Percentiles rank a stretch among this genome's conserved stretches.
Conservation (phyloP, 331 rosid genomes). For the Dryas integrifolia region DNA sequence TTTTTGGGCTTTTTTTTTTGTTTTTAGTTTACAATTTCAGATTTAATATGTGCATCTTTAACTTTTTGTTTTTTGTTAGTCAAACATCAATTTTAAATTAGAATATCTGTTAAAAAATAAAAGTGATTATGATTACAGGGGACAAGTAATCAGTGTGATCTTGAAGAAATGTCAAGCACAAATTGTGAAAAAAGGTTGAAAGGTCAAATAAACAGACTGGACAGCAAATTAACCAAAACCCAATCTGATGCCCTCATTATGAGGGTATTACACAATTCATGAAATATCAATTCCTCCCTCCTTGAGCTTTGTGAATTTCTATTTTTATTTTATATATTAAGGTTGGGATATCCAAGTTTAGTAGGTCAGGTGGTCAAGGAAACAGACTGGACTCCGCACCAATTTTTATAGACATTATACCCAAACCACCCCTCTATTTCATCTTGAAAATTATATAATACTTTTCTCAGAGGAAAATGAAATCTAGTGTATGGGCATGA, state of each 20-base stretch:
- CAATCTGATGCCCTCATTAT: background rate
- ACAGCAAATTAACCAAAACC: slow-evolving; percentile 24
- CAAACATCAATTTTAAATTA: slow-evolving; percentile 31
- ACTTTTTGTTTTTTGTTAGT: slow-evolving; percentile 12
- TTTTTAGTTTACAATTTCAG: background rate
- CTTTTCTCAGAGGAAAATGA: background rate
- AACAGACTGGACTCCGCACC: slow-evolving; percentile 45
- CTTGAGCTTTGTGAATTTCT: slow-evolving; percentile 33
- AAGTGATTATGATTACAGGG: slow-evolving; percentile 20
- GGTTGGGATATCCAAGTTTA: slow-evolving; percentile 36
- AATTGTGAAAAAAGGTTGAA: slow-evolving; percentile 21
- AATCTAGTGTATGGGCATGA: slow-evolving; percentile 2
- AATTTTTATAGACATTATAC: background rate
- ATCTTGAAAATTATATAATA: background rate
- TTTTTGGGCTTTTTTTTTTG: background rate
- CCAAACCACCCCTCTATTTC: slow-evolving; percentile 21
- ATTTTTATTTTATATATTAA: slow-evolving; percentile 17
- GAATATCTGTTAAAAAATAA: background rate
- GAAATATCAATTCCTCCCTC: slow-evolving; percentile 6
- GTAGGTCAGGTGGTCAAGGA: slow-evolving; percentile 42
- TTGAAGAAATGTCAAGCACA: slow-evolving; percentile 32
- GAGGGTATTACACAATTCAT: slow-evolving; percentile 18
- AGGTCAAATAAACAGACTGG: slow-evolving; percentile 44
- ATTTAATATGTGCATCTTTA: background rate
- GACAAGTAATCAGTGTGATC: slow-evolving; percentile 29